Base-by-base conservation (phyloP, 352 stramenopile species). In the Phytophthora europaea region DNA sequence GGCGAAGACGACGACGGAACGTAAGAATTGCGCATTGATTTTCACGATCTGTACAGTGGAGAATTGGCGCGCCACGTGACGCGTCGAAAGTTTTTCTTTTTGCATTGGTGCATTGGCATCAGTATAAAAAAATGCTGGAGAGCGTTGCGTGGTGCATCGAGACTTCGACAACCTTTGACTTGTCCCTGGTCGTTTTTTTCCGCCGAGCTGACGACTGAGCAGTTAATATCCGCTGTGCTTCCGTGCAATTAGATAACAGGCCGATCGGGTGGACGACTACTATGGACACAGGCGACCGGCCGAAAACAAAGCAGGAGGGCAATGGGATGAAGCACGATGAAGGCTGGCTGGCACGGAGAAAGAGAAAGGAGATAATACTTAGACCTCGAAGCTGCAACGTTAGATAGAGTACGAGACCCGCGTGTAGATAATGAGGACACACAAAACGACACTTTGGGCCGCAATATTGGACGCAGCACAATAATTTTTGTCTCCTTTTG, bases 1-100 rank as follows among this genome's bases (percentile, higher is more conserved):
- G 83, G 80, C 38, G 84, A 94, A 73, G 87, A 94, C 71, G 87
- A 94, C 73, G 87, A 94, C 76, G 87, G 87, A 67, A 94, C 87
- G 87, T 94, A 92, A 70, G 87, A 79, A 50, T 36, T 47, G n/a
- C 9, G 12, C 45, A 51, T 65, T 76, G 6, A 43, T 26, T 56
- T n/a, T 31, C 26, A n/a, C 62, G 31, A 20, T 66, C 9, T 64
- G 16, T 28, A 20, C 56, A 26, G n/a, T 73, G 16, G n/a, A 55
- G 45, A 58, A 18, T 61, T 53, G 55, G 38, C 33, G 57, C 55
- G 8, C 34, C 51, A 52, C 20, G 56, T 62, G 45, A 34, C 18
- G n/a, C 33, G 67, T 18, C 31, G 22, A 53, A 26, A 16, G 47
- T 3, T 7, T 48, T 48, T 48, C 26, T 54, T 26, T 61, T 70